These are phyloP conservation scores for Phytophthora macrochlamydospora DNA, from an alignment of 352 stramenopile genomes.

Conservation along the genomic window DNA sequence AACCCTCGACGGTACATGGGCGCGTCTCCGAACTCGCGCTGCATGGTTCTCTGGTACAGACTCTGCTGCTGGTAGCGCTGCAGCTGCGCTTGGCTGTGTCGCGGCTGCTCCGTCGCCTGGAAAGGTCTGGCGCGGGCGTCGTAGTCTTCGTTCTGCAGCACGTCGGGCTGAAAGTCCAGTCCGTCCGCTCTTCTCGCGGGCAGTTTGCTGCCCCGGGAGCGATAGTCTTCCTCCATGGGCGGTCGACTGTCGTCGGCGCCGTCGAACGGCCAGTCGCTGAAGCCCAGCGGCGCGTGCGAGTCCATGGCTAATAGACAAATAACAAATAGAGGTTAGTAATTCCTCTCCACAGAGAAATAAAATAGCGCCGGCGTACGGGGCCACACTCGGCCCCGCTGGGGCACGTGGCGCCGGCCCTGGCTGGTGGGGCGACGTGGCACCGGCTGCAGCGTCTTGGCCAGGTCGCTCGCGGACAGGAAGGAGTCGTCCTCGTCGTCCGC, in stretches of 20 bases:
- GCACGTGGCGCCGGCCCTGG: conserved; percentile 10
- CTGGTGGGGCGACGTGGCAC: conserved; percentile 11
- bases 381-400: conserved; percentile 9
- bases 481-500: conserved; percentile 18
- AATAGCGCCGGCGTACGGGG: conserved; percentile 13
- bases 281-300: conserved; percentile 12
- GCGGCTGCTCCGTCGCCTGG: conserved; percentile 37
- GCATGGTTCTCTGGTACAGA: conserved; percentile 35
- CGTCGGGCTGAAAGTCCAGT: conserved; percentile 9
- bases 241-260: background rate
- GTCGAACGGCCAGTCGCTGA: conserved; percentile 34
- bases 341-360: background rate
- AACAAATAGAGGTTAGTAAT: background rate
- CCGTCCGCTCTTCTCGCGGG: background rate
- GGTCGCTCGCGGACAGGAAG: conserved; percentile 38
- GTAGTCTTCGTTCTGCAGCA: conserved; percentile 13
- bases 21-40: conserved; percentile 21
- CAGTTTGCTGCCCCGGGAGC: conserved; percentile 6
- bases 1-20: conserved; percentile 29
- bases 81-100: conserved; percentile 39
- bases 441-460: conserved; percentile 39
- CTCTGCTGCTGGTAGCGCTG: conserved; percentile 46
- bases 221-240: background rate
- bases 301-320: conserved; percentile 20
- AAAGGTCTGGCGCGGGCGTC: conserved; percentile 19